A percentile compares a stretch with the other conserved stretches of the same genome.
Conservation (phyloP, 83 land plant genomes). For the Diphasiastrum complanatum region DNA sequence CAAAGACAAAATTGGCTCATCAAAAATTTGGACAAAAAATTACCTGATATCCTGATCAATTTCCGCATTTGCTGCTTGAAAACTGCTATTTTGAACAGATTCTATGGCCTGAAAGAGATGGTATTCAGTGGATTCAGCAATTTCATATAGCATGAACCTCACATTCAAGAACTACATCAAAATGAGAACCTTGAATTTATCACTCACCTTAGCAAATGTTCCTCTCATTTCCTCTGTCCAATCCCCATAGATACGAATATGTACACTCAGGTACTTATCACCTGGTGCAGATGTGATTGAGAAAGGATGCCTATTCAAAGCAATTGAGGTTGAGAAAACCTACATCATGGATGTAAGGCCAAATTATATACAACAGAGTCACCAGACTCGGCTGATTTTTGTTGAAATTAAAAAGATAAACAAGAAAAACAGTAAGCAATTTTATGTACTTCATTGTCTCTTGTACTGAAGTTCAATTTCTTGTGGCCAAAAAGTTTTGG, state of each 20-base stretch:
- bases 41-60: too few species aligned
- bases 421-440: too few species aligned
- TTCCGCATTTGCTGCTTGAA: too few species aligned
- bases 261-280: conserved; percentile 80
- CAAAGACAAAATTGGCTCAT: too few species aligned
- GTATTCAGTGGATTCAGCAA: too few species aligned
- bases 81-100: too few species aligned
- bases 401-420: too few species aligned
- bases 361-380: not conserved
- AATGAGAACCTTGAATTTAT: not conserved
- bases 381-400: not conserved
- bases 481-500: too few species aligned
- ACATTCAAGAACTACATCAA: not conserved
- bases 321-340: not conserved
- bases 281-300: conserved; percentile 93
- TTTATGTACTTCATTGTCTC: too few species aligned
- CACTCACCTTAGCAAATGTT: conserved; percentile 55
- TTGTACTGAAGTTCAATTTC: too few species aligned
- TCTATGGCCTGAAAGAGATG: too few species aligned
- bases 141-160: not conserved
- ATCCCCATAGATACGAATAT: conserved; percentile 79
- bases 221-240: conserved; percentile 78
- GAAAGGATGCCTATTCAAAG: conserved; percentile 96
- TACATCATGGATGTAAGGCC: not conserved
- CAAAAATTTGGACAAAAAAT: too few species aligned